These are phyloP conservation scores for Chlorella sp. DNA, from an alignment of 139 green algal species.

Conservation along the genomic window DNA sequence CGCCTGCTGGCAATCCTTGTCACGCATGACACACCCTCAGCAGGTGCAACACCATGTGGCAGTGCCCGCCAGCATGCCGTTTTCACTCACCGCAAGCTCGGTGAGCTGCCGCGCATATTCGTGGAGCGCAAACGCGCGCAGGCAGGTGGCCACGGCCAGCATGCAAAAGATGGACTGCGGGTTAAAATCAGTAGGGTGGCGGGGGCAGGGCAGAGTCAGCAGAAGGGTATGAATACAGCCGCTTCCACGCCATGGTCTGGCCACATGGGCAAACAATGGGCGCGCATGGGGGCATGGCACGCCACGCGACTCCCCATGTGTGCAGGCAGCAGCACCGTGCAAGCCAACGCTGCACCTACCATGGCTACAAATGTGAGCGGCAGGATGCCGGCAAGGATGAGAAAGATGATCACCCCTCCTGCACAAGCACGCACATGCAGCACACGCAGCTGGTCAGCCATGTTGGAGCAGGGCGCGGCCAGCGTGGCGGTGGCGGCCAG, in stretches of 20 bases:
- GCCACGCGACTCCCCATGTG: no score
- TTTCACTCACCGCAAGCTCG: slow-evolving; percentile 16
- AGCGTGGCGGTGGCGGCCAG: no score
- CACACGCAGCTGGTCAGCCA: no score
- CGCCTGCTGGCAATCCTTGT: no score
- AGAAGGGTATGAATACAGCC: not conserved
- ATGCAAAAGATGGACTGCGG: not conserved
- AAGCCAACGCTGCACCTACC: not conserved
- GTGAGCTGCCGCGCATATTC: slow-evolving; percentile 18
- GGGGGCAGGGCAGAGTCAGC: not conserved
- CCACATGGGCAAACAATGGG: no score
- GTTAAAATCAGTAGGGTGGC: no score
- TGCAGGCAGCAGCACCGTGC: no score
- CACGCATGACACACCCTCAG: no score
- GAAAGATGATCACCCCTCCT: not conserved
- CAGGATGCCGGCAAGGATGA: not conserved
- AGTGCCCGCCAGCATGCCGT: not conserved
- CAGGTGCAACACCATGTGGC: not conserved
- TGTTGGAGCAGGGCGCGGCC: no score
- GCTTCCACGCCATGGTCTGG: no score
- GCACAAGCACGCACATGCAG: no score
- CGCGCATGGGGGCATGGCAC: no score
- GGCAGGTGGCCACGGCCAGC: slow-evolving; percentile 23
- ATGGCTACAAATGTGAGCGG: slow-evolving; percentile 3
- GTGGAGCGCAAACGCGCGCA: slow-evolving; percentile 19